Base-by-base conservation (phyloP, 2,329 filamentous ascomycete species). In the Pseudogymnoascus verrucosus region DNA sequence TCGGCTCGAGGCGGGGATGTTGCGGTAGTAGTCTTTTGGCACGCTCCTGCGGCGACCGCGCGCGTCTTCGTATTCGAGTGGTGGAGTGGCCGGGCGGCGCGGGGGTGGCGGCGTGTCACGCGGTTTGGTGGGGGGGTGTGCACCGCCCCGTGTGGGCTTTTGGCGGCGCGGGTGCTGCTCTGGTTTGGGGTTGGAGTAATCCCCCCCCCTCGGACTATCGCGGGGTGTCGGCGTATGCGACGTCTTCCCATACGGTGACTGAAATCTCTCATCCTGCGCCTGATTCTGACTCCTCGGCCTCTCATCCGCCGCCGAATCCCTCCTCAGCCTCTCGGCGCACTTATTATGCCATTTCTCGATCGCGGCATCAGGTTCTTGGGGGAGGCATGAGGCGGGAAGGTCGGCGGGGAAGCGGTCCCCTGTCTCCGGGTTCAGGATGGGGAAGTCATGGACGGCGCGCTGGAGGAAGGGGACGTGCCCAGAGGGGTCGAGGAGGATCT, bases 391-490 rank as follows among this genome's bases (percentile, higher is more conserved):
- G 28, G 74, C 76, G 1, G 86, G 84, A 3, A 89, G 76, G 62
- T 86, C 80, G 5, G 74, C 66, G 0, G 86, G 85, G 67, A 93
- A 92, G 36, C 78, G 79, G 64, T 87, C 84, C 42, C 89, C 86
- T 0, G 92, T 91, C 47, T 86, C 84, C 0, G 89, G 89, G 70
- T 96, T 85, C 65, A 83, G 84, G 64, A 98, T 82, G 37, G 85
- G 81, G 83, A 92, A 97, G 67, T 89, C 81, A 65, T 83, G 82
- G 3, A 96, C 89, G 0, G 92, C 91, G 70, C 85, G 87, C 70
- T 95, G 91, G 23, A 99, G 76, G 70, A 92, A 93, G 0, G 86
- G 85, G 0, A 92, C 89, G 77, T 98, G 93, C 70, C 96, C 90
- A 69, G 95, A 89, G 0, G 95, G 95, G 1, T 88, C 90, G 1